Evolutionary conservation across 2,329 filamentous ascomycete genomes (phyloP).

Genomic region (Fusarium newnesense): DNA sequence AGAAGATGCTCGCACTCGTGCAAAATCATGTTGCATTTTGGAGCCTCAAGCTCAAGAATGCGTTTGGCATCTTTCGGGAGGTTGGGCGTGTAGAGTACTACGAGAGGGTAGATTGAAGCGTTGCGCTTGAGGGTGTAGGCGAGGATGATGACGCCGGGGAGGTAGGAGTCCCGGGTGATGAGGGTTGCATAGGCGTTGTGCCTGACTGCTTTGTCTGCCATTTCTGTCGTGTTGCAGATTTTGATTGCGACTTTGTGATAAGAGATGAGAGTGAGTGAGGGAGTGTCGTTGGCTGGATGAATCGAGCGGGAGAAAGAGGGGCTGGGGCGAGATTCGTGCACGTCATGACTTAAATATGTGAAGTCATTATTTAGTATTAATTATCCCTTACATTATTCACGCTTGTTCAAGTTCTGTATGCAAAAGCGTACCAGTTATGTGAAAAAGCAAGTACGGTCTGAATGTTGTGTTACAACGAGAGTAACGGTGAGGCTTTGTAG

Average conservation of each 20-base stretch:
- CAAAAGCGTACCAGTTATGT: no score
- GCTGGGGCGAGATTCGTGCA: constrained; percentile 7
- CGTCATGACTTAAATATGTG: constrained; percentile 20
- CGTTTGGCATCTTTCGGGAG: constrained; percentile 6
- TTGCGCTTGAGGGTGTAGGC: constrained; percentile 33
- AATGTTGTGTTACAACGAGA: not conserved
- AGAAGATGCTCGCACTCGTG: constrained; percentile 27
- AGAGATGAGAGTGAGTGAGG: not conserved
- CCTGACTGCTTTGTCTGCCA: not conserved
- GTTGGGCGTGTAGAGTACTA: constrained; percentile 32
- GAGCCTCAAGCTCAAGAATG: constrained; percentile 26
- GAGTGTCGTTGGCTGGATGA: not conserved
- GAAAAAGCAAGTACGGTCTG: not conserved
- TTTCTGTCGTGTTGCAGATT: constrained; percentile 5
- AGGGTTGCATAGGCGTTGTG: constrained; percentile 39
- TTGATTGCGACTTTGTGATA: not conserved
- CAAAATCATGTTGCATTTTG: constrained; percentile 26
- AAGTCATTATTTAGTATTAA: constrained; percentile 2
- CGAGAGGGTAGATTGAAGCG: constrained; percentile 20
- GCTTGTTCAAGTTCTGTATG: rapidly evolving
- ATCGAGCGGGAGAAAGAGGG: not conserved
- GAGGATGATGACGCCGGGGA: constrained; percentile 36
- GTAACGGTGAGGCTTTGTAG: not conserved
- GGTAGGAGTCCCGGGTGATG: constrained; percentile 37
- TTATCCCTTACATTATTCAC: not conserved